These are phyloP conservation scores for Corylus heterophylla DNA, from an alignment of 306 rosid genomes.

Conservation along the genomic window DNA sequence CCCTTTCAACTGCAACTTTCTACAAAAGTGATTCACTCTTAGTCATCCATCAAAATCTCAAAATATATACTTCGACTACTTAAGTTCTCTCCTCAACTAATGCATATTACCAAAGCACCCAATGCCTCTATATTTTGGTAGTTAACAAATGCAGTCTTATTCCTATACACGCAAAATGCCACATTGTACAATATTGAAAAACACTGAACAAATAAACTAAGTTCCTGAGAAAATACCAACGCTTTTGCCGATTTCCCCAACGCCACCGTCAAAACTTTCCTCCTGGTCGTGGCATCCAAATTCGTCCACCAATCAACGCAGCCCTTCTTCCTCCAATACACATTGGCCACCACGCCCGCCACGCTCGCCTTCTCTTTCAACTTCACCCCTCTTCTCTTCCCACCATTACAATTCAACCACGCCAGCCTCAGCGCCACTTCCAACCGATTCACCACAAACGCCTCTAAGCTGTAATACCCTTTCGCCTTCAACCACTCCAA, in stretches of 20 bases:
- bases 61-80: background rate
- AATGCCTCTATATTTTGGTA: background rate
- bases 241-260: slow-evolving; percentile 63
- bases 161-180: background rate
- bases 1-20: background rate
- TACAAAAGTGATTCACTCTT: background rate
- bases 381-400: slow-evolving; percentile 71
- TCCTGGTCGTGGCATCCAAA: slow-evolving; percentile 53
- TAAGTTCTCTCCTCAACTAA: background rate
- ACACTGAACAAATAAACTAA: background rate
- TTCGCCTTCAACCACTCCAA: slow-evolving; percentile 77
- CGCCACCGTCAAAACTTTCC: slow-evolving; percentile 46
- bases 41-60: background rate
- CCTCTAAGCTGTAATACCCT: slow-evolving; percentile 75
- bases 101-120: background rate
- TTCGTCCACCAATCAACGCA: slow-evolving; percentile 86
- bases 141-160: background rate
- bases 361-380: slow-evolving; percentile 71
- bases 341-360: slow-evolving; percentile 54
- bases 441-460: slow-evolving; percentile 70
- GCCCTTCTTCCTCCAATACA: slow-evolving; percentile 90
- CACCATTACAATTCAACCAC: slow-evolving; percentile 62
- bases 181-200: background rate
- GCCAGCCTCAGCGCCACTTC: slow-evolving; percentile 81
- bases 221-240: slow-evolving; percentile 56